These are phyloP conservation scores for Populus tomentosa DNA, from an alignment of 441 rosid genomes.

Conservation along the genomic window DNA sequence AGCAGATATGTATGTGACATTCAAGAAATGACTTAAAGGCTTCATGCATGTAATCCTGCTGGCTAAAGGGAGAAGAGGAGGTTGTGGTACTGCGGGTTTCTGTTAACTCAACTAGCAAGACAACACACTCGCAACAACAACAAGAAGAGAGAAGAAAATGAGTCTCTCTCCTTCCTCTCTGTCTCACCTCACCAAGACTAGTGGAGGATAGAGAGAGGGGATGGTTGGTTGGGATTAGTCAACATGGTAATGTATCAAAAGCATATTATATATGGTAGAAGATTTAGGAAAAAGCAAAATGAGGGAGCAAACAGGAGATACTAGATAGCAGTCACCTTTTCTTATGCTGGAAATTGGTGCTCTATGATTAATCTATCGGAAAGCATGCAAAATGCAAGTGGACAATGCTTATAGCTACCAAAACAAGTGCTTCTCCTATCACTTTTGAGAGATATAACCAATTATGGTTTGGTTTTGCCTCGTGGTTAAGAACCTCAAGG, in stretches of 20 bases:
- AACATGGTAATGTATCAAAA: slow-evolving; percentile 41
- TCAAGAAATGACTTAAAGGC: slow-evolving; percentile 10
- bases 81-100: slow-evolving; percentile 11
- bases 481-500: too few relatives aligned
- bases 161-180: neutral
- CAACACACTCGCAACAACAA: neutral
- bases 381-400: slow-evolving; percentile 37
- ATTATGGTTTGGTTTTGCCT: too few relatives aligned
- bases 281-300: neutral
- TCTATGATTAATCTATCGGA: slow-evolving; percentile 25
- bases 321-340: neutral
- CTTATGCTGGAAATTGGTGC: slow-evolving; percentile 1
- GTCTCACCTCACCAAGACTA: neutral
- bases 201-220: neutral
- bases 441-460: too few relatives aligned
- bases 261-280: slow-evolving; percentile 24
- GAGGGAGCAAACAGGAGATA: neutral
- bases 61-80: neutral
- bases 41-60: slow-evolving; percentile 21
- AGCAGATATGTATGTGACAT: neutral
- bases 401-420: too few relatives aligned
- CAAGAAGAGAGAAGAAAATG: neutral
- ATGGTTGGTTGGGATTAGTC: slow-evolving; percentile 43
- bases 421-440: too few relatives aligned
- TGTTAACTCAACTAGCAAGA: slow-evolving; percentile 4